phyloP scores from a whole-genome alignment of 2,329 filamentous ascomycete species.

The Calonectria pseudoreteaudii region DNA sequence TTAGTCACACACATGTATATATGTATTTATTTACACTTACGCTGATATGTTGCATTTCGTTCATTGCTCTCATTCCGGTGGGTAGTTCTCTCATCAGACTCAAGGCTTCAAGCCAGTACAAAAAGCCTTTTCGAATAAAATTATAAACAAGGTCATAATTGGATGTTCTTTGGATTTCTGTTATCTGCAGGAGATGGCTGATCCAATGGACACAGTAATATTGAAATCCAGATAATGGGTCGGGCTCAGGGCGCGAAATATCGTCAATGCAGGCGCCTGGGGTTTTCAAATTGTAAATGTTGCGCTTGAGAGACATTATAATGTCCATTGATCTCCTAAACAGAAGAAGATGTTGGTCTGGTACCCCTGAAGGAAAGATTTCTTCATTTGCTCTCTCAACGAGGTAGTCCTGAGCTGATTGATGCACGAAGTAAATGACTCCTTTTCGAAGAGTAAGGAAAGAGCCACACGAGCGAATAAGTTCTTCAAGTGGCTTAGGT shows the following conservation, averaged over 20 bases:
- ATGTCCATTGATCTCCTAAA: conserved; percentile 49
- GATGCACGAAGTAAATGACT: conserved; percentile 53
- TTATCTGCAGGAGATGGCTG: conserved; percentile 20
- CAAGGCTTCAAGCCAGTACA: conserved; percentile 59
- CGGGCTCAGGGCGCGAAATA: conserved; percentile 18
- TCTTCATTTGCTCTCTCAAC: conserved; percentile 33
- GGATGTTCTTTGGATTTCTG: too few relatives aligned
- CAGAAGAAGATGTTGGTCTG: conserved; percentile 45
- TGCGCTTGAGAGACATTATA: conserved; percentile 46
- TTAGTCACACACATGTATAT: too few relatives aligned
- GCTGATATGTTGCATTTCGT: background rate
- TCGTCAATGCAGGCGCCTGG: conserved; percentile 27
- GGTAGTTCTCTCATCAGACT: conserved; percentile 45
- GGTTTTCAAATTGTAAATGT: conserved; percentile 50
- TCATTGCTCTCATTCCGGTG: background rate
- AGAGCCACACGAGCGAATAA: conserved; percentile 51
- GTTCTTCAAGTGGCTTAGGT: conserved; percentile 32
- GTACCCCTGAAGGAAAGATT: conserved; percentile 46
- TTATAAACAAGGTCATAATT: background rate
- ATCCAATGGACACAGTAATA: conserved; percentile 41
- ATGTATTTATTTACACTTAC: background rate
- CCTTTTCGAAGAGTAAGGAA: conserved; percentile 50
- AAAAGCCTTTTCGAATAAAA: conserved; percentile 14
- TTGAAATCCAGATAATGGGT: conserved; percentile 23
- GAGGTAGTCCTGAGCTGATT: conserved; percentile 58